Base-by-base conservation (phyloP, 2,329 filamentous ascomycete genomes). In the Cladophialophora yegresii region DNA sequence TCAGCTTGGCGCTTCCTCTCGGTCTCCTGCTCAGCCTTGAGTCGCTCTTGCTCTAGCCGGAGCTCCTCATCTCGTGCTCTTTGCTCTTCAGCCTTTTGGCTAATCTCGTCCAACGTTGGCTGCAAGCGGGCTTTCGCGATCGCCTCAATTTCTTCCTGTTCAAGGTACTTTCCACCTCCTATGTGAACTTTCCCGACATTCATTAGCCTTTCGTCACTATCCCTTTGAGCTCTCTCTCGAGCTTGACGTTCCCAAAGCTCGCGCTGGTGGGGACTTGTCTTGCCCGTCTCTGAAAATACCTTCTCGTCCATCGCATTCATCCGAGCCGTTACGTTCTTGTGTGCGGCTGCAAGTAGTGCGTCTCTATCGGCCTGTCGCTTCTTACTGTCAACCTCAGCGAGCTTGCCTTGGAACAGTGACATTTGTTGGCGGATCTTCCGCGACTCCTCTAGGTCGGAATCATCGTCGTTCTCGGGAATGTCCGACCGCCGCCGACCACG, bases 41-140 rank as follows among this genome's bases (percentile, higher is more conserved):
- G 83, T 67, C 87, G 82, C 63, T 91, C 87, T 66, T 86, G 81
- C 65, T 92, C 89, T 20, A 87, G 74, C 49, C 84, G 83, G 10
- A 85, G 76, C 68, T 87, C 85, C 54, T 87, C 81, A 65, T 89
- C 83, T 64, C 87, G 83, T 55, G 89, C 90, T 45, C 85, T 82
- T 73, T 92, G 88, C 66, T 83, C 82, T 72, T 92, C 89, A 0
- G 90, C 90, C 73, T 88, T 90, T 58, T 90, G 87, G 59, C 88
- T 87, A 67, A 97, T 95, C 69, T 96, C 90, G 69, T 96, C 89
- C 5, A 97, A 76, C 0, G 95, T 87, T 4, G 93, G 93, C 74
- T 93, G 90, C 16, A 97, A 84, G 69, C 88, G 87, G 53, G 84
- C 86, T 12, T 86, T 84, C 2, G 93, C 93, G 69, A 96, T 90